Conservation (phyloP, 257 asterid species). For the Ligustrum vulgare region DNA sequence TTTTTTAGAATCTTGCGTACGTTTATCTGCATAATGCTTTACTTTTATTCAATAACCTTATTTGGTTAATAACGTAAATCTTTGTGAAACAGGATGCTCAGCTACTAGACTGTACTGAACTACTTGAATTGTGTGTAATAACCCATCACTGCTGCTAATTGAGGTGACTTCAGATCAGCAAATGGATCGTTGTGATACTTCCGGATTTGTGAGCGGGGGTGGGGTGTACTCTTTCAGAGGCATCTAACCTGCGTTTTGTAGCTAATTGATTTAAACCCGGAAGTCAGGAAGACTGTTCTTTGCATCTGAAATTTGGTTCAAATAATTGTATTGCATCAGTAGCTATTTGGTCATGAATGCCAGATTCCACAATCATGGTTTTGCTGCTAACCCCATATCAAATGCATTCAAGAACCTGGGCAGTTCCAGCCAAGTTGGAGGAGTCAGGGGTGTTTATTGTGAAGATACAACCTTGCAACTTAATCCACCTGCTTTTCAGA, state of each 20-base stretch:
- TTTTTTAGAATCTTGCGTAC: constrained; percentile 1
- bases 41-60: constrained; percentile 12
- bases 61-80: constrained; percentile 20
- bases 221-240: constrained; percentile 62
- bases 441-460: constrained; percentile 40
- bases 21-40: constrained; percentile 1
- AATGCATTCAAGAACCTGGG: constrained; percentile 65
- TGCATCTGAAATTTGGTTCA: constrained; percentile 43
- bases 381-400: constrained; percentile 64
- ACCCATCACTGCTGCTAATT: constrained; percentile 38
- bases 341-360: constrained; percentile 70
- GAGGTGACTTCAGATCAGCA: constrained; percentile 19
- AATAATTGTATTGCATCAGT: constrained; percentile 40
- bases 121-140: constrained; percentile 31
- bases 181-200: constrained; percentile 96
- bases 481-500: constrained; percentile 54
- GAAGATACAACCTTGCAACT: constrained; percentile 83
- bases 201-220: constrained; percentile 98
- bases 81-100: constrained; percentile 52
- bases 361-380: constrained; percentile 63
- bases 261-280: constrained; percentile 55
- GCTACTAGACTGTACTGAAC: constrained; percentile 20
- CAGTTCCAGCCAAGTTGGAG: constrained; percentile 52
- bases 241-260: constrained; percentile 62
- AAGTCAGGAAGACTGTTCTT: constrained; percentile 83